Conservation (phyloP, 768 basidiomycete genomes). For the Termitomyces sp. region DNA sequence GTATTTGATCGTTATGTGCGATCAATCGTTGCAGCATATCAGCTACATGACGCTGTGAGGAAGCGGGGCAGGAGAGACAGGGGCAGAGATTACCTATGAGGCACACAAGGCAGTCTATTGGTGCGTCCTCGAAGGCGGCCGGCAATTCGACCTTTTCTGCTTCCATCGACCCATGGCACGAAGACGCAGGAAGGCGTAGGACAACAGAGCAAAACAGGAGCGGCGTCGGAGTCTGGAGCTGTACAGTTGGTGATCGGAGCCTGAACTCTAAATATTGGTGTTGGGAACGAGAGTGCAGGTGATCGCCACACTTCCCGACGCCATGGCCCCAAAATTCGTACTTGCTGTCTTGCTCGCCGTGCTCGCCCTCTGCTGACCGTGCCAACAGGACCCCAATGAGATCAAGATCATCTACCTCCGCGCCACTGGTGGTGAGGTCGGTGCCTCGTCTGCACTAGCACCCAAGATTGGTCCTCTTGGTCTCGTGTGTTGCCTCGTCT, state of each 20-base stretch:
- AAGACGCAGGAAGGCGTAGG: slow-evolving; percentile 22
- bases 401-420: slow-evolving; percentile 99
- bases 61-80: background rate
- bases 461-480: slow-evolving; percentile 99
- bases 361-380: slow-evolving; percentile 2
- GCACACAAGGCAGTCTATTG: slow-evolving; percentile 76
- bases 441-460: slow-evolving; percentile 96
- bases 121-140: slow-evolving; percentile 76
- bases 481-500: slow-evolving; percentile 58
- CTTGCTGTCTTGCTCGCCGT: slow-evolving; percentile 17
- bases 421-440: slow-evolving; percentile 98
- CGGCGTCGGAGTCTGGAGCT: slow-evolving; percentile 25
- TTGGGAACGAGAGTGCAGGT: slow-evolving; percentile 9
- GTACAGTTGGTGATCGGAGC: slow-evolving; percentile 51
- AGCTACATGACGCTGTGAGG: slow-evolving; percentile 42
- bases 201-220: slow-evolving; percentile 31
- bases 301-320: slow-evolving; percentile 22
- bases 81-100: slow-evolving; percentile 67
- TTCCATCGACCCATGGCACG: slow-evolving; percentile 85
- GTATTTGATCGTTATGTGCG: slow-evolving; percentile 93
- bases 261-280: slow-evolving; percentile 44
- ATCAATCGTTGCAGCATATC: slow-evolving; percentile 97
- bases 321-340: slow-evolving; percentile 81
- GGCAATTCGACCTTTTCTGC: slow-evolving; percentile 75
- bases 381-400: slow-evolving; percentile 84